Evolutionary conservation across 2,329 filamentous ascomycete genomes (phyloP), one percentile per base, ranked within the genome.

Genomic region (Orbilia blumenaviensis): DNA sequence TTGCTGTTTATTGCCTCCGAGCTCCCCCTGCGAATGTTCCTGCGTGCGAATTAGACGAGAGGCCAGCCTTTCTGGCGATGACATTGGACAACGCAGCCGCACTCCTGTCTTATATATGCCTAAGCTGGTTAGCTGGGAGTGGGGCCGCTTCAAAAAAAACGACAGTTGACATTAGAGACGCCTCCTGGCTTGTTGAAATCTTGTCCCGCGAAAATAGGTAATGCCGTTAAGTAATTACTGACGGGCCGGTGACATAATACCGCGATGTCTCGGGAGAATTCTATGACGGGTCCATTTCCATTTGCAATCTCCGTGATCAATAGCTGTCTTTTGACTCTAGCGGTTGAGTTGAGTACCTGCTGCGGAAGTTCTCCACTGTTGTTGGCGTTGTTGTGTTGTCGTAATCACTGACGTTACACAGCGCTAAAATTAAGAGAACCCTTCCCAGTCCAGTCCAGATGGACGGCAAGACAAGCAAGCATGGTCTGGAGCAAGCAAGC

Each of bases 11-110:
- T 75, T 68, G 72, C 58, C 50, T 41, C n/a, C n/a, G n/a, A n/a
- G n/a, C n/a, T n/a, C 41, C 72, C 64, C 72, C 63, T 69, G 72
- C 58, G 64, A 58, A 66, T 64, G 64, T 69, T 63, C 72, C 64
- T 76, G 64, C 72, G 72, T 69, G 34, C 72, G 72, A 76, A 76
- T 76, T 68, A 76, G 72, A 76, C 60, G 56, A 69, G 36, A 25
- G 18, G 16, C 36, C 29, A 18, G 5, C 36, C 10, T 32, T 76
- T 54, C 64, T 61, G 25, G 64, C 38, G 32, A 23, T 66, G 10
- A 50, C 36, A 76, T 76, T 76, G 72, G 72, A 64, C 64, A 69
- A 69, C 72, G 42, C 56, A 23, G 41, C n/a, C 10, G 27, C 32
- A 38, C 60, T 74, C 68, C 64, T 68, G 58, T 46, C 56, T 66